These are phyloP conservation scores for Globisporangium uncinulatum DNA, from an alignment of 352 stramenopile species.

Conservation along the genomic window DNA sequence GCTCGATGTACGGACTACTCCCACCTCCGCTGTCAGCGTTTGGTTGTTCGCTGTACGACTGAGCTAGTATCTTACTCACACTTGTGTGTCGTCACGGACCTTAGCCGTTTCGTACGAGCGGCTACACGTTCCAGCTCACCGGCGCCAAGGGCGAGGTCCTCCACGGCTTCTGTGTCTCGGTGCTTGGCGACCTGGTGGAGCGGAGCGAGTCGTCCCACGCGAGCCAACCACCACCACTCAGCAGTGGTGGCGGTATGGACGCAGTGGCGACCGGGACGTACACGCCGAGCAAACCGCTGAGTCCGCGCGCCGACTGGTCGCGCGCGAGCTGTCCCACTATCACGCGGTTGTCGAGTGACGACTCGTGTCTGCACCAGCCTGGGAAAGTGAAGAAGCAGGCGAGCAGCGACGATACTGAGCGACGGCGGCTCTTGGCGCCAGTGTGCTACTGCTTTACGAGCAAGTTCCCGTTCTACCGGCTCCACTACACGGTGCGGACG, in stretches of 20 bases:
- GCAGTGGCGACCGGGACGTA: not conserved
- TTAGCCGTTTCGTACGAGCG: constrained; percentile 51
- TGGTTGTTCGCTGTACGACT: no score
- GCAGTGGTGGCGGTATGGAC: not conserved
- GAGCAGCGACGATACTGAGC: not conserved
- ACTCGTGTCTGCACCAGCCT: constrained; percentile 11
- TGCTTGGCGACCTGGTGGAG: constrained; percentile 46
- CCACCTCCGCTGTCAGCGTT: no score
- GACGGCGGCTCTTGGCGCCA: constrained; percentile 31
- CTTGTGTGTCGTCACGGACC: no score
- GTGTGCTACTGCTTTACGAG: constrained; percentile 82
- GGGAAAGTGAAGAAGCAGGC: constrained; percentile 1
- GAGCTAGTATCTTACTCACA: no score
- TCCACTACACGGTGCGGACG: constrained; percentile 62
- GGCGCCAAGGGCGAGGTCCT: constrained; percentile 79
- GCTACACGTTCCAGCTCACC: constrained; percentile 81
- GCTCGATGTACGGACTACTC: constrained; percentile 31
- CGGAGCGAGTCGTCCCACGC: constrained; percentile 1
- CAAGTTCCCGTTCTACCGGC: constrained; percentile 86
- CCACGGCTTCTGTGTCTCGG: constrained; percentile 70
- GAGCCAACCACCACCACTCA: not conserved
- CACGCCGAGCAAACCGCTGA: constrained; percentile 12
- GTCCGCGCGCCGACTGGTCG: constrained; percentile 20
- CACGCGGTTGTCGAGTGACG: constrained; percentile 4
- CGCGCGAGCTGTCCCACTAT: constrained; percentile 26